These are phyloP conservation scores for Fusarium annulatum DNA, from an alignment of 2,329 filamentous ascomycete species.

Conservation along the genomic window DNA sequence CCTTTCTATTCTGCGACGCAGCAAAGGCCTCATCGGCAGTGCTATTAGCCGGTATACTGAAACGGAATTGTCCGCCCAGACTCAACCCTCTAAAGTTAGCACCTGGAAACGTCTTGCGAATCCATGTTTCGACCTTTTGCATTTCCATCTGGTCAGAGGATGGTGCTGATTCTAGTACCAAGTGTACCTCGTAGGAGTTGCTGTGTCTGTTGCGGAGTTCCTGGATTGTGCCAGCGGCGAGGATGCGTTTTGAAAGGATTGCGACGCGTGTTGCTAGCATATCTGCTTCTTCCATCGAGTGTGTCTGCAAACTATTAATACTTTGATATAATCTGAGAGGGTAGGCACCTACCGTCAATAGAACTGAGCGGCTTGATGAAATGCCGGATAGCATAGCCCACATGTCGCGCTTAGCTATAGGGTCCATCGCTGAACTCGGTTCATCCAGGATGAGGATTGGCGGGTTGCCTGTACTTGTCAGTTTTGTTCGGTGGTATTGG, in stretches of 20 bases:
- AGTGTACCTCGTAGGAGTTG: conserved; percentile 78
- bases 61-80: background rate
- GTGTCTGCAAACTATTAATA: conserved; percentile 56
- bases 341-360: conserved; percentile 63
- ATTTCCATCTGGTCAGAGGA: conserved; percentile 61
- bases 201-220: conserved; percentile 76
- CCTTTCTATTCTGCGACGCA: background rate
- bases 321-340: too few species aligned
- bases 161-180: conserved; percentile 77
- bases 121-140: background rate
- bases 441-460: conserved; percentile 80
- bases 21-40: background rate
- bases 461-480: conserved; percentile 60
- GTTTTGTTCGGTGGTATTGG: rapidly evolving
- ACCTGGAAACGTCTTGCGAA: background rate
- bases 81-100: background rate
- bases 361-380: conserved; percentile 72
- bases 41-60: background rate
- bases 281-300: conserved; percentile 85
- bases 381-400: conserved; percentile 77
- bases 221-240: conserved; percentile 79
- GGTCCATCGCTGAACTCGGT: conserved; percentile 78
- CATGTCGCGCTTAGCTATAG: conserved; percentile 78
- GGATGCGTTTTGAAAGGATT: conserved; percentile 83
- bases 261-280: conserved; percentile 72